Conservation (phyloP, 108 stramenopile genomes). For the Cyclotella sp. region DNA sequence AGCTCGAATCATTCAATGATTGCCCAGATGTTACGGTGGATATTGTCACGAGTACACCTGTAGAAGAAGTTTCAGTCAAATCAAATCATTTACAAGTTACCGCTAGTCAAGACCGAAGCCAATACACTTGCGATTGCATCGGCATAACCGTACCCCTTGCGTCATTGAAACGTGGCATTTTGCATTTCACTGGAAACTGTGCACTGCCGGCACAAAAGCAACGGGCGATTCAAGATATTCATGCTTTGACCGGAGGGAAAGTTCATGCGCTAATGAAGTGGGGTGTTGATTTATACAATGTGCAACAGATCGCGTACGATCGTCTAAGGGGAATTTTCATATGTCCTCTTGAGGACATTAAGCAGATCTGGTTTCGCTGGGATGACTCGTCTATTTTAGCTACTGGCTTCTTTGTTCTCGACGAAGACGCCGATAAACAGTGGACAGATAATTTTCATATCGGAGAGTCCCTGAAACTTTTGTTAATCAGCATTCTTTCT, state of each 20-base stretch:
- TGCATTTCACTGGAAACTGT: slow-evolving; percentile 31
- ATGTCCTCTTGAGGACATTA: slow-evolving; percentile 39
- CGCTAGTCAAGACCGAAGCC: background rate
- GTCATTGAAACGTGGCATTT: slow-evolving; percentile 11
- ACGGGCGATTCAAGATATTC: slow-evolving; percentile 31
- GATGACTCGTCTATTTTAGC: slow-evolving; percentile 32
- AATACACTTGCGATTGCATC: slow-evolving; percentile 19
- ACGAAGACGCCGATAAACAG: background rate
- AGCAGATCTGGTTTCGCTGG: slow-evolving; percentile 49
- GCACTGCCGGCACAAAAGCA: slow-evolving; percentile 20
- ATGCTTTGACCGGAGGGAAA: slow-evolving; percentile 47
- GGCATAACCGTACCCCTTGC: slow-evolving; percentile 43
- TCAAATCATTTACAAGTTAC: background rate
- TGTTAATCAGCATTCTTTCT: background rate
- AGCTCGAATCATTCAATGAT: slow-evolving; percentile 36
- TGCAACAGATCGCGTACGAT: slow-evolving; percentile 16
- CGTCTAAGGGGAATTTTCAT: slow-evolving; percentile 23
- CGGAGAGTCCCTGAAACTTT: slow-evolving; percentile 3
- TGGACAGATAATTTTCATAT: background rate
- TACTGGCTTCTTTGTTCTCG: slow-evolving; percentile 38
- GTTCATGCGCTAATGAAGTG: slow-evolving; percentile 36
- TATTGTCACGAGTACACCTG: slow-evolving; percentile 18
- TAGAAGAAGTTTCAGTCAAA: slow-evolving; percentile 24
- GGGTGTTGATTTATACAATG: slow-evolving; percentile 29
- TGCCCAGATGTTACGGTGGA: slow-evolving; percentile 12